Base-by-base conservation (phyloP, 73 alveolate genomes). In the Paramecium tetraurelia region DNA sequence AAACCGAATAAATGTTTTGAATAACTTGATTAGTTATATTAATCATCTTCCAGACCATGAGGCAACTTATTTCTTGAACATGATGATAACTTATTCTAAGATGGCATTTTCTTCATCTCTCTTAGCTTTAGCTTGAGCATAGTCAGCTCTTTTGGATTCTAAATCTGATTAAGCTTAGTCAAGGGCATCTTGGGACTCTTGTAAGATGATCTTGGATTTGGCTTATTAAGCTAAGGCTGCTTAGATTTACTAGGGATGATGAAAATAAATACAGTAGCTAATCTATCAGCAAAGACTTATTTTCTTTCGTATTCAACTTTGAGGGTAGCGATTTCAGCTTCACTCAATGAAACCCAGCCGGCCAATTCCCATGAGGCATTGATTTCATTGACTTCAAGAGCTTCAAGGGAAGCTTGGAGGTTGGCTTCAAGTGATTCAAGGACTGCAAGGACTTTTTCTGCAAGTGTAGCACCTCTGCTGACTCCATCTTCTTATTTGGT, bases 31-130 rank as follows among this genome's bases (percentile, higher is more conserved):
- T 63, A 63, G 84, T 63, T 75, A 75, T 75, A 75, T 38, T 11
- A 38, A 80, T 80, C 90, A 80, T 80, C 90, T 80, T 80, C 90
- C 90, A 43, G 63, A 31, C 90, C 90, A 80, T 80, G 90, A 80
- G 57, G 90, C 90, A 43, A 80, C 90, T 80, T 80, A 43, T 80
- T 80, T 80, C 90, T 80, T 80, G 75, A 80, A 80, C 75, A 80
- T 80, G 21, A 24, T 44, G 76, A 80, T 80, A 46, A 80, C 90
- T 80, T 80, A 59, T 44, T 21, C 90, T 9, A 80, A 10, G 27
- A 80, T 80, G 72, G 90, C 90, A 22, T 80, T 80, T 63, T 80
- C 90, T 48, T 80, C 90, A 24, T 44, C 70, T 80, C 90, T 80
- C 5, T 80, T 80, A 43, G 90, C 90, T 80, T 80, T 80, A 63